phyloP scores from a whole-genome alignment of 1,139 yeast species.

The Sugiyamaella neomexicana region DNA sequence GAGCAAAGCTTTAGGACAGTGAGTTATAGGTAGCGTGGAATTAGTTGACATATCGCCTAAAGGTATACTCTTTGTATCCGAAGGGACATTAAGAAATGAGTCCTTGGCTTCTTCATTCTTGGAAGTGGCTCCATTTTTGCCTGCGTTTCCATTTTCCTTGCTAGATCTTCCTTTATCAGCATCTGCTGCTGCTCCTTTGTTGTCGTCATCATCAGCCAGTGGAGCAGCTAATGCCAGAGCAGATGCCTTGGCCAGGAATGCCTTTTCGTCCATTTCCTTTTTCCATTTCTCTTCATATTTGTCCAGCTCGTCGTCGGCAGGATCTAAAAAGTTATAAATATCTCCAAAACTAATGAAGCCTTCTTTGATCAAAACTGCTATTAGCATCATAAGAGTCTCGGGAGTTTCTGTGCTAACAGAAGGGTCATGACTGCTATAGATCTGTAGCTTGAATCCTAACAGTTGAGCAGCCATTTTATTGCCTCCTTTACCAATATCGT shows the following conservation, averaged over 20 bases:
- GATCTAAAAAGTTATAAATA: slow-evolving; percentile 57
- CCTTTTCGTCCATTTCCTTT: slow-evolving; percentile 58
- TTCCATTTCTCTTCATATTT: slow-evolving; percentile 50
- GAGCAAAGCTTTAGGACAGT: slow-evolving; percentile 46
- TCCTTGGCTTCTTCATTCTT: background rate
- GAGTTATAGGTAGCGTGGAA: slow-evolving; percentile 4
- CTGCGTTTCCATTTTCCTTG: slow-evolving; percentile 20
- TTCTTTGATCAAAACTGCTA: slow-evolving; percentile 61
- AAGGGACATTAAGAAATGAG: slow-evolving; percentile 2
- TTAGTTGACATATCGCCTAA: background rate
- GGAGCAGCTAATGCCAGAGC: slow-evolving; percentile 91
- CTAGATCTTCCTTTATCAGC: background rate
- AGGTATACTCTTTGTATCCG: slow-evolving; percentile 18
- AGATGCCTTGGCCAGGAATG: slow-evolving; percentile 65
- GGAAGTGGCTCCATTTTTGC: slow-evolving; percentile 12
- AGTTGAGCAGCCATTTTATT: slow-evolving; percentile 59
- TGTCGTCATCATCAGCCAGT: slow-evolving; percentile 53
- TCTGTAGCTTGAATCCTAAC: slow-evolving; percentile 55
- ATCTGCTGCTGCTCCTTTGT: slow-evolving; percentile 10
- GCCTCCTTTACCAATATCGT: slow-evolving; percentile 52
- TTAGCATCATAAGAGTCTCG: slow-evolving; percentile 43
- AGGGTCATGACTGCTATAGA: slow-evolving; percentile 19
- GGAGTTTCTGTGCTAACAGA: slow-evolving; percentile 26
- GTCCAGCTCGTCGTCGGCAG: slow-evolving; percentile 46
- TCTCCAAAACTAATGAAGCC: slow-evolving; percentile 68